Conservation (phyloP, 257 asterid genomes). For the Datura wrightii region DNA sequence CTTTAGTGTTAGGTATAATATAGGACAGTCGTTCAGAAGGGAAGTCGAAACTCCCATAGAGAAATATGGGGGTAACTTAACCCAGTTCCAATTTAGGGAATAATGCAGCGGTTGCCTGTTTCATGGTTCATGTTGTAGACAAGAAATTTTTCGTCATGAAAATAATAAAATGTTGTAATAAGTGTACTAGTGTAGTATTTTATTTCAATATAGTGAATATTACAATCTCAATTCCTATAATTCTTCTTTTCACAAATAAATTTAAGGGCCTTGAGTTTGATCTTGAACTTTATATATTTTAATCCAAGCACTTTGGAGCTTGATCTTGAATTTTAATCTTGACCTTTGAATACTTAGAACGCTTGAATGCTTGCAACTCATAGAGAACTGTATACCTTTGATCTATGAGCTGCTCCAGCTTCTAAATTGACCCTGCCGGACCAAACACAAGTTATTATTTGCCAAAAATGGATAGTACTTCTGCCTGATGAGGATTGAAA, state of each 20-base stretch:
- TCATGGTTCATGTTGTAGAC: background rate
- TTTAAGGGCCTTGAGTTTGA: background rate
- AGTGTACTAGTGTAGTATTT: background rate
- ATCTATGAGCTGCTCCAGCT: background rate
- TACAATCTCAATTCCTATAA: background rate
- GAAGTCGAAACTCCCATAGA: background rate
- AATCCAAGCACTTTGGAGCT: background rate
- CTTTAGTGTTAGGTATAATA: background rate
- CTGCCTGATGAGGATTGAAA: background rate
- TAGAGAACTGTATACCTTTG: background rate
- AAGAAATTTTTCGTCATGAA: background rate
- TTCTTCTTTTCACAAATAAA: background rate
- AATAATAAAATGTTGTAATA: background rate
- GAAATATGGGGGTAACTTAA: background rate
- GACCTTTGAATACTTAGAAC: background rate
- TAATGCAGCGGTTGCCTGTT: background rate
- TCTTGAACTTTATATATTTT: background rate
- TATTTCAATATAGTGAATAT: background rate
- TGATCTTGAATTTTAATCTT: background rate
- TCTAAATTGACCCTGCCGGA: background rate
- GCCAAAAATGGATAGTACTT: background rate
- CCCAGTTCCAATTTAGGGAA: background rate
- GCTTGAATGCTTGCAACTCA: background rate
- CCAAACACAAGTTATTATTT: background rate
- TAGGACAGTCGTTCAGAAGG: background rate